Conservation (phyloP, 352 stramenopile genomes). For the Pilasporangium apinafurcum region DNA sequence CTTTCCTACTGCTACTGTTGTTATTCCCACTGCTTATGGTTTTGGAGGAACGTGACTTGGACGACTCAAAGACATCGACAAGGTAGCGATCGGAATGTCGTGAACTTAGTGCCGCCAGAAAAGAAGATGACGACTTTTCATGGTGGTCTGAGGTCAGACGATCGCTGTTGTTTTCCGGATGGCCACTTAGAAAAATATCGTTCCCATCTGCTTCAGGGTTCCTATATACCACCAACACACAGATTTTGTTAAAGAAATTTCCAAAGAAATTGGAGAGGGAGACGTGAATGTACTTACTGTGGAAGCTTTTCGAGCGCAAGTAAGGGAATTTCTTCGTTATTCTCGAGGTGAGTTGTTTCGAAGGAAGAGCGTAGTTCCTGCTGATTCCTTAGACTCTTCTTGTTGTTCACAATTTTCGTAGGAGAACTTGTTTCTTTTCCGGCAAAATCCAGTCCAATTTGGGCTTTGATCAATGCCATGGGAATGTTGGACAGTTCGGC, state of each 20-base stretch:
- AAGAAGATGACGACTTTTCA: neutral
- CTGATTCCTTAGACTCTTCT: neutral
- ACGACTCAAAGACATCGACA: conserved; percentile 5
- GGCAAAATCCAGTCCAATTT: conserved; percentile 57
- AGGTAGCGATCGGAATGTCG: conserved; percentile 24
- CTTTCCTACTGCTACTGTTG: conserved; percentile 18
- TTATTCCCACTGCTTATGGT: conserved; percentile 1
- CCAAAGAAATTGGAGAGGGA: neutral
- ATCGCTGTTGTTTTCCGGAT: conserved; percentile 4
- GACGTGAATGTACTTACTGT: conserved; percentile 17
- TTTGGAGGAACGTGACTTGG: conserved; percentile 5
- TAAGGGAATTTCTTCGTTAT: conserved; percentile 46
- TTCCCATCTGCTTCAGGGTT: conserved; percentile 17
- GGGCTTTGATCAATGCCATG: conserved; percentile 66
- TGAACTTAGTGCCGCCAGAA: conserved; percentile 20
- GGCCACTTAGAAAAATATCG: conserved; percentile 12
- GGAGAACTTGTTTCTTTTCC: neutral
- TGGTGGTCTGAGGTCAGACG: conserved; percentile 6
- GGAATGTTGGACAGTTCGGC: conserved; percentile 57
- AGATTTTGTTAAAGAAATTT: neutral
- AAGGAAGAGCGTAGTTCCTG: conserved; percentile 3
- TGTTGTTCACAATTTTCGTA: conserved; percentile 2
- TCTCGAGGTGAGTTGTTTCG: conserved; percentile 19
- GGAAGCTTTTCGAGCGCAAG: conserved; percentile 49
- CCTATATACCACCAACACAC: conserved; percentile 2